phyloP scores from a whole-genome alignment of 495 filamentous ascomycete species.

The Articulospora tetracladia region DNA sequence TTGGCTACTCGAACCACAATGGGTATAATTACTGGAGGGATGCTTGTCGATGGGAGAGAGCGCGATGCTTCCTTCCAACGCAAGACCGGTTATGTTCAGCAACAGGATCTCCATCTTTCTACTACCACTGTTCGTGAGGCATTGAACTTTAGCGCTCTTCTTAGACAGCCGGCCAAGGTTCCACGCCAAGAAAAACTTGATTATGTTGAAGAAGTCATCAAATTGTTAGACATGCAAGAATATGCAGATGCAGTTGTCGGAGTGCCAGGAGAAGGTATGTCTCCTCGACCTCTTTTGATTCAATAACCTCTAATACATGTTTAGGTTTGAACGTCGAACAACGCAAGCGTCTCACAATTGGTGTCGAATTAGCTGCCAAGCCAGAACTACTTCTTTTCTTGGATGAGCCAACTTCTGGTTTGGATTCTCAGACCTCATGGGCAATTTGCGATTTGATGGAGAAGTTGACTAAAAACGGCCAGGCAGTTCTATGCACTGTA shows the following conservation, averaged over 20 bases:
- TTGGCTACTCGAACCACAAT: slow-evolving; percentile 75
- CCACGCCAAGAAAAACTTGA: slow-evolving; percentile 70
- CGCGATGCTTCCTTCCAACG: slow-evolving; percentile 81
- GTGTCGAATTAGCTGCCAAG: slow-evolving; percentile 87
- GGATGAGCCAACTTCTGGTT: slow-evolving; percentile 61
- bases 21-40: slow-evolving; percentile 79
- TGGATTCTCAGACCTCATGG: slow-evolving; percentile 70
- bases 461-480: slow-evolving; percentile 76
- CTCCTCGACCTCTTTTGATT: background rate
- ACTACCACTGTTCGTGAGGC: slow-evolving; percentile 78
- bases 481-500: slow-evolving; percentile 78
- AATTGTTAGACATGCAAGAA: slow-evolving; percentile 82
- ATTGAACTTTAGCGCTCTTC: slow-evolving; percentile 76
- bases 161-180: slow-evolving; percentile 73
- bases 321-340: slow-evolving; percentile 80
- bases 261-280: slow-evolving; percentile 69
- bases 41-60: slow-evolving; percentile 73
- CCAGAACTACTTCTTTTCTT: slow-evolving; percentile 86
- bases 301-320: background rate
- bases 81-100: slow-evolving; percentile 91
- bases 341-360: slow-evolving; percentile 86
- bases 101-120: slow-evolving; percentile 85
- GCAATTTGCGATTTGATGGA: slow-evolving; percentile 73
- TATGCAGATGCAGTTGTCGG: slow-evolving; percentile 87
- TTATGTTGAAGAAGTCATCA: slow-evolving; percentile 88